A percentile compares a stretch with the other conserved stretches of the same genome.
phyloP scores from a whole-genome alignment of 1,284 basidiomycete genomes.

The Marasmius tenuissimus region DNA sequence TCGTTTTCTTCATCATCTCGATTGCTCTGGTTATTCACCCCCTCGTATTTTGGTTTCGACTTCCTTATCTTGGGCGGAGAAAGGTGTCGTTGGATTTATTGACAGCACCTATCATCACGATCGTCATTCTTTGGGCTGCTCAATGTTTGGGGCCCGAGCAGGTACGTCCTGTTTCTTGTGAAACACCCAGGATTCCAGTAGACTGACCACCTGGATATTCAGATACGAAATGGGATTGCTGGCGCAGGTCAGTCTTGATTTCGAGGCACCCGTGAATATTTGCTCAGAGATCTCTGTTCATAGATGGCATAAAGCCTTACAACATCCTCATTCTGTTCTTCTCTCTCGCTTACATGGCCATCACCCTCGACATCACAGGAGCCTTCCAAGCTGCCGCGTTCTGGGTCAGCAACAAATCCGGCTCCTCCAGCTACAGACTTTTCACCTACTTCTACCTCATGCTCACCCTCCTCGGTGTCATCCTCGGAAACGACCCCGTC shows the following conservation, averaged over 20 bases:
- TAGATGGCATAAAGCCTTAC: constrained; percentile 82
- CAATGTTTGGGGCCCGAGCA: constrained; percentile 63
- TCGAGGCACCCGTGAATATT: constrained; percentile 2
- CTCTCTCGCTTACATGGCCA: constrained; percentile 91
- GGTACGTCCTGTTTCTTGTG: constrained; percentile 6
- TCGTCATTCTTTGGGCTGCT: constrained; percentile 76
- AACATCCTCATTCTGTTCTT: constrained; percentile 94
- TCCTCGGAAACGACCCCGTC: constrained; percentile 91
- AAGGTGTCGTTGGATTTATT: constrained; percentile 64
- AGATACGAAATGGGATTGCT: constrained; percentile 44
- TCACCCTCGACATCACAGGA: constrained; percentile 90
- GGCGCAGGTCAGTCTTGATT: constrained; percentile 22
- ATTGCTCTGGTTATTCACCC: constrained; percentile 74
- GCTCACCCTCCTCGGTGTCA: constrained; percentile 75
- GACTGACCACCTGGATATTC: constrained; percentile 35
- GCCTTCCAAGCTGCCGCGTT: constrained; percentile 86
- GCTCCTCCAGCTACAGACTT: constrained; percentile 66
- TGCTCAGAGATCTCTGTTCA: neutral
- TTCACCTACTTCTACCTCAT: constrained; percentile 82
- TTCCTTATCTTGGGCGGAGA: constrained; percentile 26
- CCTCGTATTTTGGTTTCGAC: constrained; percentile 48
- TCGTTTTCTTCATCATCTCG: constrained; percentile 74
- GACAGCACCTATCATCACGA: constrained; percentile 78
- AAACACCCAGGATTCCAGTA: neutral
- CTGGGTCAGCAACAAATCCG: constrained; percentile 80